These are phyloP conservation scores for Syncephalastrum contaminatum DNA, from an alignment of 371 early-diverging fungal species.

Conservation along the genomic window DNA sequence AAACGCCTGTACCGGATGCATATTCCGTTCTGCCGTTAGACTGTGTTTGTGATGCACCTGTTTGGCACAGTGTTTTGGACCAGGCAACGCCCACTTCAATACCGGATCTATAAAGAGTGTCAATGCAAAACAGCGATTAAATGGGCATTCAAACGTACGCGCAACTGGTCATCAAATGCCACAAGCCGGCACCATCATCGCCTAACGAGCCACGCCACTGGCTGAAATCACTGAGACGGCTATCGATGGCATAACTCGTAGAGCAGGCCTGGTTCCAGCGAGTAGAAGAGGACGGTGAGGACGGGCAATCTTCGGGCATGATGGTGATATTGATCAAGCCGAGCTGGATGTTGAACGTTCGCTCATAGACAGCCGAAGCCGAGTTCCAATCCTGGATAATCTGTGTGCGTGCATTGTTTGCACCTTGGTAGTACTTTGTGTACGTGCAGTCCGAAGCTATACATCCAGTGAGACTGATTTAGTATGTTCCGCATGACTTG, in stretches of 20 bases:
- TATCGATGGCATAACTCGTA: slow-evolving; percentile 66
- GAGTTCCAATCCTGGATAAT: slow-evolving; percentile 79
- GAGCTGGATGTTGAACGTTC: slow-evolving; percentile 85
- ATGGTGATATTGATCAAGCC: slow-evolving; percentile 85
- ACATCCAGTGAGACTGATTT: background rate
- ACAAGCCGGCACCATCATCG: slow-evolving; percentile 83
- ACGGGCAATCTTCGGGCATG: slow-evolving; percentile 61
- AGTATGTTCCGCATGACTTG: slow-evolving; percentile 3
- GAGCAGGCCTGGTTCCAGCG: slow-evolving; percentile 86
- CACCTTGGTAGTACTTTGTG: slow-evolving; percentile 53
- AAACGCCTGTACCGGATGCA: slow-evolving; percentile 87
- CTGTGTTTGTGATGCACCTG: slow-evolving; percentile 38
- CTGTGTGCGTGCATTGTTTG: slow-evolving; percentile 63
- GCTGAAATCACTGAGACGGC: slow-evolving; percentile 86
- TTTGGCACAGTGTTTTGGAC: slow-evolving; percentile 78
- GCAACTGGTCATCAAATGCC: slow-evolving; percentile 95
- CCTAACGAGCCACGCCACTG: slow-evolving; percentile 76
- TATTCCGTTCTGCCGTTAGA: slow-evolving; percentile 42
- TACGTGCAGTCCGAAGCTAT: slow-evolving; percentile 82
- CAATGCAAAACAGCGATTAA: slow-evolving; percentile 1
- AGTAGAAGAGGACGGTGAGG: slow-evolving; percentile 23
- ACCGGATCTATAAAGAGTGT: slow-evolving; percentile 52
- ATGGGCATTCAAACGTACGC: slow-evolving; percentile 35
- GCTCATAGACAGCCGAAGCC: slow-evolving; percentile 80
- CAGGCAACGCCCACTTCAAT: slow-evolving; percentile 94